These are phyloP conservation scores for Solanum gracilifrons DNA, from an alignment of 257 asterid species.

Conservation along the genomic window DNA sequence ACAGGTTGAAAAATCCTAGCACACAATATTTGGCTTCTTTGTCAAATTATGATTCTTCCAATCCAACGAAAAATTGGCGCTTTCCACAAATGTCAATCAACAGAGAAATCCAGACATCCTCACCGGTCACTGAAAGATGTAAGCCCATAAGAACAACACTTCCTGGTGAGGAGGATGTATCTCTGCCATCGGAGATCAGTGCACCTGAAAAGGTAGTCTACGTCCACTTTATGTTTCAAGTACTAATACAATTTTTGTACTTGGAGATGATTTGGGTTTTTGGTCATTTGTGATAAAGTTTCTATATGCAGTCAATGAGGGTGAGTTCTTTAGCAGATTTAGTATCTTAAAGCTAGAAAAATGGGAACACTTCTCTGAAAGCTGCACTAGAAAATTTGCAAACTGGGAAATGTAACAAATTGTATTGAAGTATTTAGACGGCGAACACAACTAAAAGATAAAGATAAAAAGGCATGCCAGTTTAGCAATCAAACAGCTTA, in stretches of 20 bases:
- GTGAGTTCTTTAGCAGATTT: background rate
- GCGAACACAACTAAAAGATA: background rate
- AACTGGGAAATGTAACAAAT: background rate
- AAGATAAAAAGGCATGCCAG: background rate
- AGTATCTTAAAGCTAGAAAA: background rate
- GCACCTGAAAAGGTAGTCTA: conserved; percentile 34
- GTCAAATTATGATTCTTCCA: conserved; percentile 58
- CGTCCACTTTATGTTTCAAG: background rate
- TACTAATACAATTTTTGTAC: background rate
- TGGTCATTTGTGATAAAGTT: background rate
- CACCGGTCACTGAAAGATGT: conserved; percentile 17
- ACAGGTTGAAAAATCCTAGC: conserved; percentile 78
- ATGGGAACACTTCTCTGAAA: background rate
- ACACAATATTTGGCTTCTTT: conserved; percentile 51
- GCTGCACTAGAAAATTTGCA: background rate
- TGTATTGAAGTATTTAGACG: background rate
- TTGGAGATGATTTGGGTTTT: background rate
- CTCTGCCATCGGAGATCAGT: conserved; percentile 12
- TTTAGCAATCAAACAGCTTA: background rate
- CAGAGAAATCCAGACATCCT: conserved; percentile 15
- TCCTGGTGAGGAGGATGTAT: conserved; percentile 16
- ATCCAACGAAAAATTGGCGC: conserved; percentile 83
- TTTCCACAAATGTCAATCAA: conserved; percentile 54
- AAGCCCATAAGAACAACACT: conserved; percentile 26
- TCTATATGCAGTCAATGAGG: background rate